Evolutionary conservation across 129 eudicot genomes (phyloP), one percentile per base, ranked within the genome.

Genomic region (Ambrosia artemisiifolia): DNA sequence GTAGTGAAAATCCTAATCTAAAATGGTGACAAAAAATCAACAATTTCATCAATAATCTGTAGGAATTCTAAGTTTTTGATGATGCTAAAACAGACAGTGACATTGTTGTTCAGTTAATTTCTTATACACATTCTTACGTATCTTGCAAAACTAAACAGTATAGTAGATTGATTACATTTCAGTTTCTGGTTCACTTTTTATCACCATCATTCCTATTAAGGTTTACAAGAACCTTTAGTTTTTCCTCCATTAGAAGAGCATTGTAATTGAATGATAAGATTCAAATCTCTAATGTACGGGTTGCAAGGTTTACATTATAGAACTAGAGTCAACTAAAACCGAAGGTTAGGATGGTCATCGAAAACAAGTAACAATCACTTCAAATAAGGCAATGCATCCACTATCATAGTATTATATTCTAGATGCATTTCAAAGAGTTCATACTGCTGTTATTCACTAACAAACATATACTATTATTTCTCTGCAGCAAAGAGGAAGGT

Each of bases 401-500:
- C 34, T 50, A 34, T 36, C 51, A 20, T 13, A 20, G 35, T 54
- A 19, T 54, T 35, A 38, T 36, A 12, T 28, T 16, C 35, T 14
- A 57, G 43, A n/a, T 59, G 67, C 43, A 10, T 43, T 71, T n/a
- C 28, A 6, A 51, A 18, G 48, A 40, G 28, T 56, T 55, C 3
- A 24, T 43, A 59, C 54, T 57, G 79, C 79, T 44, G 54, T 10
- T 13, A 24, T 49, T 67, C 13, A 55, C 55, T 56, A 38, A 34
- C 36, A 20, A 48, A 40, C 43, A 65, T 24, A 17, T 68, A 73
- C 62, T 53, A 64, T 54, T 60, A 73, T 20, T 49, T 60, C 63
- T 38, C 6, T 79, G 63, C 81, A 94, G 99, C 85, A 90, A 90
- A 90, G 99, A 75, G 99, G 99, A 79, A 88, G 69, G 63, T 65